These are phyloP conservation scores for Hymenoscyphus repandus DNA, from an alignment of 2,329 filamentous ascomycete species.

Conservation along the genomic window DNA sequence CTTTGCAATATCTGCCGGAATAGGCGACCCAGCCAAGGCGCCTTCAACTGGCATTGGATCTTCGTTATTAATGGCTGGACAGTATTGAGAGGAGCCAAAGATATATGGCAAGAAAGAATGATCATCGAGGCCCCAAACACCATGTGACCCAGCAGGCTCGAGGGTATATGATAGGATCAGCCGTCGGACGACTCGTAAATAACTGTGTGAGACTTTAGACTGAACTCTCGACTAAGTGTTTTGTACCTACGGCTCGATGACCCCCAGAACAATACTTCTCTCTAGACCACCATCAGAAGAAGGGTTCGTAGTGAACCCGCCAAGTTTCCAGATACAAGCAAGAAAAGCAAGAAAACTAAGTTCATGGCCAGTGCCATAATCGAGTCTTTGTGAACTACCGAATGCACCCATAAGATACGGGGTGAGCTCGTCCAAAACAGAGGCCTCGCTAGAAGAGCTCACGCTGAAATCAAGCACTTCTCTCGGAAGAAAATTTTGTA, in stretches of 20 bases:
- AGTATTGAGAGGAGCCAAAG: conserved; percentile 87
- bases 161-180: conserved; percentile 88
- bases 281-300: conserved; percentile 53
- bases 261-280: conserved; percentile 71
- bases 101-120: conserved; percentile 93
- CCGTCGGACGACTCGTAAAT: conserved; percentile 72
- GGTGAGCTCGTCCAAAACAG: conserved; percentile 62
- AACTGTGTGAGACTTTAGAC: conserved; percentile 43
- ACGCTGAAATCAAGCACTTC: conserved; percentile 33
- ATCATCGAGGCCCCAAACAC: conserved; percentile 98
- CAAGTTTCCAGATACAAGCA: conserved; percentile 84
- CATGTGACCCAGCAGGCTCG: conserved; percentile 92
- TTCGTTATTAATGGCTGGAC: conserved; percentile 62
- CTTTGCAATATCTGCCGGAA: conserved; percentile 65
- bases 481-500: conserved; percentile 50
- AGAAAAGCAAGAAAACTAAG: conserved; percentile 91
- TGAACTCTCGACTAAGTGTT: background rate
- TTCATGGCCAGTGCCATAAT: conserved; percentile 96
- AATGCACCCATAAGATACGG: conserved; percentile 81
- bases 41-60: conserved; percentile 72
- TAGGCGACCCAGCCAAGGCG: conserved; percentile 65
- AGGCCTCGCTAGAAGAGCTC: conserved; percentile 28
- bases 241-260: conserved; percentile 71
- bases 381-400: conserved; percentile 81
- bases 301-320: conserved; percentile 60